Base-by-base conservation (phyloP, 192 early-diverging fungal species). In the Linnemannia schmuckeri region DNA sequence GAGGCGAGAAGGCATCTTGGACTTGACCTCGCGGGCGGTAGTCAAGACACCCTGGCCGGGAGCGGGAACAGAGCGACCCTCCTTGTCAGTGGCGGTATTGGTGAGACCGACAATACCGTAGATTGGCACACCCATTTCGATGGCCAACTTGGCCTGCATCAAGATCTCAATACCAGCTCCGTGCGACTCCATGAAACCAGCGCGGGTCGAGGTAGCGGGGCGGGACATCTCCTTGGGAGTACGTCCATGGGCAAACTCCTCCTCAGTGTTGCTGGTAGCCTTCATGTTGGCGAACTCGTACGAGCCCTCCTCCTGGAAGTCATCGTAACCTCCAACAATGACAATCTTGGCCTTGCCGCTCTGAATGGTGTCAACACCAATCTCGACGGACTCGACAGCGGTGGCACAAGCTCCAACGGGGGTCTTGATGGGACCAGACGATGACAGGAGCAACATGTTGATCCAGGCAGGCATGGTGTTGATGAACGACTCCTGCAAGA, bases 241-340 rank as follows among this genome's bases (percentile, higher is more conserved):
- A 75, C 98, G 94, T n/a, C 98, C 98, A 30, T 92, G 90, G 7
- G 94, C 96, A 72, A 96, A 90, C 88, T 99, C 98, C 30, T 96
- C 95, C 52, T 93, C 89, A 47, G 95, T 89, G 86, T 96, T 97
- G 86, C 93, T 94, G 30, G 97, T 97, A 10, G 98, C 98, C 88
- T 97, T 97, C 97, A 99, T 99, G 93, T 96, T 96, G 80, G 96
- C 96, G 87, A 99, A 99, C 89, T 98, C 98, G 81, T 96, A 96
- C 2, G 95, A 96, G 46, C 96, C 96, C 86, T 99, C 97, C 87
- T 97, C 97, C 72, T 95, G 95, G 91, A 97, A 96, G 75, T 97
- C 97, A 82, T 99, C 98, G 81, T 96, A 96, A 33, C 94, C 98
- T 88, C 98, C 98, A 47, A 96, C 97, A 71, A 99, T 87, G 86